Evolutionary conservation across 768 basidiomycete species (phyloP), one percentile per base, ranked within the genome.

Genomic region (Hortiboletus campestris): DNA sequence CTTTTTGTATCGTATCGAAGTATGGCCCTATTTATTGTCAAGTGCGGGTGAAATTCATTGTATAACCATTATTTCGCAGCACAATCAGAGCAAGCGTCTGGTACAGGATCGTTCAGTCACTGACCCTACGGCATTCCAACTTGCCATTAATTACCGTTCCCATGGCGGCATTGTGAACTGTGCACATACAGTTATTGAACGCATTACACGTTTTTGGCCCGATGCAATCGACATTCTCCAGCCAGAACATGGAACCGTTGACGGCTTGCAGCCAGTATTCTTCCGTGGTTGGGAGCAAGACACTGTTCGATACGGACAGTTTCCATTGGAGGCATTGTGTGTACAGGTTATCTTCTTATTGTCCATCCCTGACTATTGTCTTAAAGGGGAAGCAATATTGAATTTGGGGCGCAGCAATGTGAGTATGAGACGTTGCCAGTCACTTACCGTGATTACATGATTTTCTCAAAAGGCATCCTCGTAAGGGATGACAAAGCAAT

Each of bases 91-190:
- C n/a, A n/a, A n/a, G n/a, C n/a, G n/a, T n/a, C n/a, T n/a, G n/a
- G n/a, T n/a, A n/a, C n/a, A n/a, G n/a, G n/a, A n/a, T n/a, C n/a
- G n/a, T n/a, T n/a, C n/a, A n/a, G n/a, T n/a, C n/a, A n/a, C n/a
- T n/a, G n/a, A n/a, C n/a, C n/a, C n/a, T n/a, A n/a, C n/a, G n/a
- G n/a, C n/a, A n/a, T n/a, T n/a, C n/a, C n/a, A n/a, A n/a, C n/a
- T n/a, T n/a, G n/a, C n/a, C n/a, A n/a, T n/a, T n/a, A n/a, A n/a
- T n/a, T n/a, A n/a, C n/a, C n/a, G n/a, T n/a, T n/a, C n/a, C 0
- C 86, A 89, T 62, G 80, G 79, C 0, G 88, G 88, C 2, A 89
- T 90, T 41, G 83, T 90, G n/a, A 75, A 84, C 44, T 87, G 84
- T 60, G 88, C 88, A 0, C 80, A 84, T 49, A 80, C 79, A 0